Base-by-base conservation (phyloP, 768 basidiomycete species). In the Holtermannia corniformis region DNA sequence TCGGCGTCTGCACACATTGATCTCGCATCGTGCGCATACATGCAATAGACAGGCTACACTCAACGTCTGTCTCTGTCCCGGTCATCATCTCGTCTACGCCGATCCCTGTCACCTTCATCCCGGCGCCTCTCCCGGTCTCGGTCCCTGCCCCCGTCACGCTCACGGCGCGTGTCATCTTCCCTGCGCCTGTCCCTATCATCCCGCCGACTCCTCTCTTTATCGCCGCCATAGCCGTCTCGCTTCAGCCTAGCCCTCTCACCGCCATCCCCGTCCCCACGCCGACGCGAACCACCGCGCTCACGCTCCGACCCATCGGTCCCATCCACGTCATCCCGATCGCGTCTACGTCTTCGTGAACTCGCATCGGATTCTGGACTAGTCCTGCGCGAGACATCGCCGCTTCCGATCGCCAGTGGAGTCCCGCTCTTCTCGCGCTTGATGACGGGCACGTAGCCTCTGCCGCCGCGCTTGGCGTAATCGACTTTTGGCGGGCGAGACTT, bases 361-460 rank as follows among this genome's bases (percentile, higher is more conserved):
- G 44, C 56, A 20, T 49, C 49, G 28, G 48, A 41, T 47, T 44
- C 50, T 21, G 59, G 56, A 51, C 57, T 62, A 19, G 56, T 46
- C 42, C 54, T 53, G n/a, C 59, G 43, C 23, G 59, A 62, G n/a
- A 49, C 47, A 5, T 37, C 40, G 27, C 50, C 32, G 13, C 47
- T 21, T 40, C 40, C 25, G 37, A 37, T 52, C 48, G 14, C 25
- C 49, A 19, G 42, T 21, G 12, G n/a, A 44, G 46, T n/a, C 27
- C 44, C 24, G 13, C 49, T 41, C 41, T 44, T 47, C 45, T 21
- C 41, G 2, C 52, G 41, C 20, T 24, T 26, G n/a, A 46, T 44
- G 1, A 25, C 49, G 16, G 95, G 92, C 23, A 91, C 75, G 65
- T 95, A 97, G 61, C 82, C 80, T 74, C 80, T 82, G 50, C 88